Percentiles rank a stretch among this genome's conserved stretches.
Conservation (phyloP, 495 filamentous ascomycete genomes). For the Niebla homalea region DNA sequence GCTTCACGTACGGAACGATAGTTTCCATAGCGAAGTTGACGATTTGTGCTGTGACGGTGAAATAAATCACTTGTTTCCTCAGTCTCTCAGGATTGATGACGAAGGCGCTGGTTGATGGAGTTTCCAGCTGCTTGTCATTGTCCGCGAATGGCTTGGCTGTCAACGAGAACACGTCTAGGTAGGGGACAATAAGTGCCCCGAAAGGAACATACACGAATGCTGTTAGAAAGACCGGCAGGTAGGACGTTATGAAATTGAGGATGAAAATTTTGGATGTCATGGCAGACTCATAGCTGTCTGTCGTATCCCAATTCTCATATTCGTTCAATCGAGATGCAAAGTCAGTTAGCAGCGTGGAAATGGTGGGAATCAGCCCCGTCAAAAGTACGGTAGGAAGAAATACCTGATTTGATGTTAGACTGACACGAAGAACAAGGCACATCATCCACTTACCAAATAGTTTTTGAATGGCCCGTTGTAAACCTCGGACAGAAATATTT, state of each 20-base stretch:
- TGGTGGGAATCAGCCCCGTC: slow-evolving; percentile 64
- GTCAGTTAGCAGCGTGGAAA: slow-evolving; percentile 60
- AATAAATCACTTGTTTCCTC: slow-evolving; percentile 89
- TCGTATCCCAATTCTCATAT: slow-evolving; percentile 85
- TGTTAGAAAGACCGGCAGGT: slow-evolving; percentile 81
- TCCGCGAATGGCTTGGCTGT: slow-evolving; percentile 63
- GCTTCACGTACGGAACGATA: slow-evolving; percentile 73
- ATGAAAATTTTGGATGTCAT: slow-evolving; percentile 87
- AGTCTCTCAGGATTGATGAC: slow-evolving; percentile 73
- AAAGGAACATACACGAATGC: slow-evolving; percentile 97
- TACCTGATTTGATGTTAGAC: slow-evolving; percentile 40
- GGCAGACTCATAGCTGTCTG: slow-evolving; percentile 61
- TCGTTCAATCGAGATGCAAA: slow-evolving; percentile 72
- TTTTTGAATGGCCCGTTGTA: slow-evolving; percentile 84
- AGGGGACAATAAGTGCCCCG: slow-evolving; percentile 71
- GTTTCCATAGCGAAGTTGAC: slow-evolving; percentile 80
- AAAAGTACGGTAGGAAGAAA: slow-evolving; percentile 82
- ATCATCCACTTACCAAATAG: slow-evolving; percentile 48
- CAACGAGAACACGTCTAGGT: slow-evolving; percentile 74
- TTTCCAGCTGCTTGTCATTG: slow-evolving; percentile 50
- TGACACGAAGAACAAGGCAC: background rate
- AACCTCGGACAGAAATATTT: slow-evolving; percentile 90
- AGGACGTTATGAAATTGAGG: slow-evolving; percentile 95
- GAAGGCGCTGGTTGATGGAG: slow-evolving; percentile 46
- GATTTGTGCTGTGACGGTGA: slow-evolving; percentile 88